Evolutionary conservation across 306 rosid genomes (phyloP).

Genomic region (Astragalus glycyphyllos): DNA sequence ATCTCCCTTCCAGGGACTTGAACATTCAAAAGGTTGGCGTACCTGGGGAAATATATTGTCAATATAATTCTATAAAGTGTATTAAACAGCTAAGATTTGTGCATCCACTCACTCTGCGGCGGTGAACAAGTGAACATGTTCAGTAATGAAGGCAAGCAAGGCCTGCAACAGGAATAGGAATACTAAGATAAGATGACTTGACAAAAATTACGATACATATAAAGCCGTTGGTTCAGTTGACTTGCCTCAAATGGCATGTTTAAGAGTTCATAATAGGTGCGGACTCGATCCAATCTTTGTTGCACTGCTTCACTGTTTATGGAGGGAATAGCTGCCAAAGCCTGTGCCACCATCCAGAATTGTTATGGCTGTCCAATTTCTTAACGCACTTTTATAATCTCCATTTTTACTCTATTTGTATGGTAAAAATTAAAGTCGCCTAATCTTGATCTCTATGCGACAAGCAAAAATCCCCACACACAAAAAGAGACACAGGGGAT

Average conservation of each 20-base stretch:
- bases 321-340: conserved; percentile 96
- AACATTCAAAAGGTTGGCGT: conserved; percentile 78
- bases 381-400: too few relatives aligned
- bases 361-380: conserved; percentile 31
- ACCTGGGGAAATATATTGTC: conserved; percentile 61
- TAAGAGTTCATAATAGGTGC: conserved; percentile 91
- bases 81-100: conserved; percentile 24
- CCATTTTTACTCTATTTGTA: too few relatives aligned
- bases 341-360: conserved; percentile 61
- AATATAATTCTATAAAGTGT: conserved; percentile 25
- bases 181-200: conserved; percentile 36
- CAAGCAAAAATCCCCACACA: not conserved
- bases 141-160: conserved; percentile 90
- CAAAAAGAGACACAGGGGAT: not conserved
- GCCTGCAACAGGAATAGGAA: conserved; percentile 66
- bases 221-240: conserved; percentile 27
- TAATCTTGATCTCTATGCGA: not conserved
- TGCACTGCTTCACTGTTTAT: conserved; percentile 84
- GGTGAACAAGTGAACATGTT: conserved; percentile 82
- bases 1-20: conserved; percentile 95
- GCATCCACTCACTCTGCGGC: conserved; percentile 72
- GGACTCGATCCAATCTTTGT: conserved; percentile 88
- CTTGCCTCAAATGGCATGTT: conserved; percentile 99
- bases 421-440: not conserved
- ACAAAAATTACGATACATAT: conserved; percentile 20